Evolutionary conservation across 2,329 filamentous ascomycete species (phyloP).

Genomic region (Colletotrichum sansevieriae): DNA sequence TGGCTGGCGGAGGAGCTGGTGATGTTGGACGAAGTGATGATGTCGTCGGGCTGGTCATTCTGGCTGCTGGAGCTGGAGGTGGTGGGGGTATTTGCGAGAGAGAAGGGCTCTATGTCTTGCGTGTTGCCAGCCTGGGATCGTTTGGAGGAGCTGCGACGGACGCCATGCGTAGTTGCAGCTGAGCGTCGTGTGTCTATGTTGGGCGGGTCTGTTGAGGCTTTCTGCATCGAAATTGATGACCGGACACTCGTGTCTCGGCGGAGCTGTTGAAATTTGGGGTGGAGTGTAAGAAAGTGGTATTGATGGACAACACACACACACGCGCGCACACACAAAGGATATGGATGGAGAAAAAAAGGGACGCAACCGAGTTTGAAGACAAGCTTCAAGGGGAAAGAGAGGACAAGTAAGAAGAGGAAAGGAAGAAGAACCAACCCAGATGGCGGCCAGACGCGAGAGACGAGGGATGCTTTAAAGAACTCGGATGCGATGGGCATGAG

Average conservation of each 20-base stretch:
- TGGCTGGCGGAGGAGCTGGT: constrained; percentile 46
- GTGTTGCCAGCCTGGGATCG: constrained; percentile 48
- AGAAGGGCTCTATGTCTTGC: constrained; percentile 39
- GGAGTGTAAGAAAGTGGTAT: not conserved
- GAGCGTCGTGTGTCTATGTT: constrained; percentile 69
- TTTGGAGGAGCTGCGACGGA: constrained; percentile 53
- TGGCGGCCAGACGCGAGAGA: constrained; percentile 32
- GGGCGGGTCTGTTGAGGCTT: constrained; percentile 66
- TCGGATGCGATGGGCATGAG: constrained; percentile 31
- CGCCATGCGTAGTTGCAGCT: constrained; percentile 68
- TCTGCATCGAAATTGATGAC: constrained; percentile 70
- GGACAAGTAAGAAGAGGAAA: constrained; percentile 26
- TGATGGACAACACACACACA: not conserved
- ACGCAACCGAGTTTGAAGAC: constrained; percentile 24
- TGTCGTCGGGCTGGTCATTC: constrained; percentile 34
- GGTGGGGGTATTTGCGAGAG: constrained; percentile 37
- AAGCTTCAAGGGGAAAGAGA: constrained; percentile 28
- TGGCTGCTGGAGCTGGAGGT: constrained; percentile 33
- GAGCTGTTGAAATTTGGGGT: not conserved
- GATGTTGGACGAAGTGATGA: constrained; percentile 41
- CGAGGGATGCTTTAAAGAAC: constrained; percentile 35
- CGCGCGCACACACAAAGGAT: no score
- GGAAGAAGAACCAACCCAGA: constrained; percentile 1
- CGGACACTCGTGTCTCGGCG: constrained; percentile 41
- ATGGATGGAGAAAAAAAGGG: not conserved